These are phyloP conservation scores for Pharus latifolius DNA, from an alignment of 176 grass and related monocot species.

Conservation along the genomic window DNA sequence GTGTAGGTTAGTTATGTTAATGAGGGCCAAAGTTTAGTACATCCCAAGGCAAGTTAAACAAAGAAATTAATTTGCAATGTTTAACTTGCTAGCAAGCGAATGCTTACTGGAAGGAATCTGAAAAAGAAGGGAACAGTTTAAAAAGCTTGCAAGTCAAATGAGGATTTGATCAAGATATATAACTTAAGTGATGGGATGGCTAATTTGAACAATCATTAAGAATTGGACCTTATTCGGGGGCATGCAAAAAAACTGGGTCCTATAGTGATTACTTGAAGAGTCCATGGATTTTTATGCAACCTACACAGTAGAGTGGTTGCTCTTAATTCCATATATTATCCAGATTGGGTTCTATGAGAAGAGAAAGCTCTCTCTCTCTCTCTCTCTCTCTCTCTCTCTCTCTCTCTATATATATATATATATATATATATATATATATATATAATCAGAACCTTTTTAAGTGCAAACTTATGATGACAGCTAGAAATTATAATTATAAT, in stretches of 20 bases:
- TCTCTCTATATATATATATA: too few species aligned
- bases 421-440: too few species aligned
- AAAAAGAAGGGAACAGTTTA: neutral
- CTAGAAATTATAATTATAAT: too few species aligned
- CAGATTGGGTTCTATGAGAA: slow-evolving; percentile 1
- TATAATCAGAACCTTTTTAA: too few species aligned
- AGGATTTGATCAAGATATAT: neutral
- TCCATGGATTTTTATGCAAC: neutral
- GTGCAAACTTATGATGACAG: too few species aligned
- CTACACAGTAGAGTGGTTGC: slow-evolving; percentile 1
- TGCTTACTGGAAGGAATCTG: neutral
- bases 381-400: too few species aligned
- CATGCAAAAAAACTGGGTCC: neutral
- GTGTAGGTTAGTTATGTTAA: slow-evolving; percentile 3
- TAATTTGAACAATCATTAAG: neutral
- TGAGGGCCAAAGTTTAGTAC: neutral
- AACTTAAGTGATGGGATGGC: neutral
- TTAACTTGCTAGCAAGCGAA: neutral
- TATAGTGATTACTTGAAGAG: neutral
- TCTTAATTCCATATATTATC: slow-evolving; percentile 4
- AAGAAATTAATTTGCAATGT: neutral
- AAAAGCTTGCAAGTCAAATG: neutral
- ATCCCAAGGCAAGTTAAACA: neutral
- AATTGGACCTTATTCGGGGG: neutral
- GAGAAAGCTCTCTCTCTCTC: too few species aligned